Evolutionary conservation across 1,284 basidiomycete species (phyloP), one percentile per base, ranked within the genome.

Genomic region (Rhodotorula sp.): DNA sequence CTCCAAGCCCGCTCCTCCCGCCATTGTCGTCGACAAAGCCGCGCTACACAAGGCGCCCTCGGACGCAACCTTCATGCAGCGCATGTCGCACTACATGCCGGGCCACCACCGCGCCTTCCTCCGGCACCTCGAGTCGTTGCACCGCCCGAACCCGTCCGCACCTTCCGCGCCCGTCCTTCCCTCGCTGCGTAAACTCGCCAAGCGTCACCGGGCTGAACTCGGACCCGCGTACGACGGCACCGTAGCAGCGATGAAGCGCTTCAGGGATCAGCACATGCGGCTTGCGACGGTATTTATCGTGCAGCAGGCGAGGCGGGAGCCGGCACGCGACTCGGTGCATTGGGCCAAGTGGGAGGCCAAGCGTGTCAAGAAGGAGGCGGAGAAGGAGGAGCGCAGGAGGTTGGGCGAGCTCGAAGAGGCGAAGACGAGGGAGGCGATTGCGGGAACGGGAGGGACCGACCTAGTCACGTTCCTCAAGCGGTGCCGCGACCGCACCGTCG

Each of bases 41-140:
- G 22, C 58, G 13, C 44, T 55, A 10, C 56, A 53, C 58, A 64
- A 62, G 39, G 49, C 64, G 10, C 66, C 60, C 20, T 59, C 68
- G 9, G 70, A 84, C 70, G 79, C 81, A 34, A 83, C 83, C 0
- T 90, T 93, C 80, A 85, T 94, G 58, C 84, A 86, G 51, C 86
- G 90, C 63, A 94, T 94, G 91, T 86, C 89, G 75, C 81, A 83
- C 19, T 95, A 94, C 82, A 96, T 96, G 93, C 93, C 94, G 0
- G 86, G 87, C 6, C 89, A 90, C 77, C 95, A 98, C 81, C 89
- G 94, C 54, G 84, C 86, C 27, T 98, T 98, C 83, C 85, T 98
- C 49, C 84, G 85, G 55, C 92, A 96, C 98, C 63, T 83, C 75
- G 63, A 75, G 36, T 71, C 75, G n/a, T 55, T 76, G 27, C 72